phyloP scores from a whole-genome alignment of 2,329 filamentous ascomycete species.

The Apiospora koreana region DNA sequence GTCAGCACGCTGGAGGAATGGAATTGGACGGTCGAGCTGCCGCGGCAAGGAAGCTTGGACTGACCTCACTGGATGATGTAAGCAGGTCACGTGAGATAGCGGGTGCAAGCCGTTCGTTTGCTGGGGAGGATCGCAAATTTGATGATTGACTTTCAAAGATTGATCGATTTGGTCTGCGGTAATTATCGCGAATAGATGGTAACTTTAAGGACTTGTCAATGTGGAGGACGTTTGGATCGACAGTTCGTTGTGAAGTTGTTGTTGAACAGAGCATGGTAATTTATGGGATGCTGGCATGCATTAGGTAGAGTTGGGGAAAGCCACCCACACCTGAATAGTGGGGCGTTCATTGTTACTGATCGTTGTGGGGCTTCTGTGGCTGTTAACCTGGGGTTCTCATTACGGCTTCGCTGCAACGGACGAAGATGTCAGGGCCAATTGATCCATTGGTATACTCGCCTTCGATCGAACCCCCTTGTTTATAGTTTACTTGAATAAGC shows the following conservation, averaged over 20 bases:
- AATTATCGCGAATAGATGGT: neutral
- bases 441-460: too few species aligned
- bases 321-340: neutral
- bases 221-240: neutral
- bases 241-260: neutral
- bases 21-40: neutral
- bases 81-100: neutral
- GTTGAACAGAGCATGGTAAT: neutral
- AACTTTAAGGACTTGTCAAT: neutral
- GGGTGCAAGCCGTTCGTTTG: neutral
- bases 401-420: too few species aligned
- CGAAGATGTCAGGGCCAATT: too few species aligned
- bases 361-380: neutral
- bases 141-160: neutral
- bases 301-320: neutral
- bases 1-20: slow-evolving; percentile 7
- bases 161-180: neutral
- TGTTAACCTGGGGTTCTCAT: neutral
- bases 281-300: neutral
- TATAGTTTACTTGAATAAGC: too few species aligned
- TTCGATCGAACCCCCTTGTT: too few species aligned
- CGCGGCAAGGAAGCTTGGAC: neutral
- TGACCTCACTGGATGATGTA: neutral
- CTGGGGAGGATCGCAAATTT: neutral
- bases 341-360: neutral